Conservation (phyloP, 768 basidiomycete genomes). For the Psilocybe cubensis region DNA sequence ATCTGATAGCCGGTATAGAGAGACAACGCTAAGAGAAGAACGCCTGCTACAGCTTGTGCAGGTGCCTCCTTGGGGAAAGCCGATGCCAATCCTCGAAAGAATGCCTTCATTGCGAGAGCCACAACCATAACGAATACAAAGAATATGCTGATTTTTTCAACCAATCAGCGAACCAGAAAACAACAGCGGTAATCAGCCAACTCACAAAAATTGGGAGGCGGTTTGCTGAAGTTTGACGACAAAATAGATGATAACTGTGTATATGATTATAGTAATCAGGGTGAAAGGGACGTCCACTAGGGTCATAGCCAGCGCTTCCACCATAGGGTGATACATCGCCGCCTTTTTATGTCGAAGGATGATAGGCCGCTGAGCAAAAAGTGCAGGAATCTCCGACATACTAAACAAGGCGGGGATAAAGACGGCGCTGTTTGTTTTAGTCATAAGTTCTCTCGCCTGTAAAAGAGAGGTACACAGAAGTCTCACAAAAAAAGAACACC, state of each 20-base stretch:
- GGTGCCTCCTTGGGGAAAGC: slow-evolving; percentile 60
- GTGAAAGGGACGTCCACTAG: slow-evolving; percentile 66
- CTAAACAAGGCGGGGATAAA: slow-evolving; percentile 62
- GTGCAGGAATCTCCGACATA: slow-evolving; percentile 69
- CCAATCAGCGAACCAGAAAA: slow-evolving; percentile 1
- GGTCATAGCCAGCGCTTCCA: slow-evolving; percentile 53
- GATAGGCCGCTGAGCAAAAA: slow-evolving; percentile 66
- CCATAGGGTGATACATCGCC: slow-evolving; percentile 55
- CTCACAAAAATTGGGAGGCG: slow-evolving; percentile 70
- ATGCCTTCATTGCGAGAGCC: slow-evolving; percentile 70
- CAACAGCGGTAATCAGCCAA: slow-evolving; percentile 12
- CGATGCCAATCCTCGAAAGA: slow-evolving; percentile 73
- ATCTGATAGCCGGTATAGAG: slow-evolving; percentile 44
- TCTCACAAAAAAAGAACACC: slow-evolving; percentile 74
- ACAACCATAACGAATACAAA: slow-evolving; percentile 61
- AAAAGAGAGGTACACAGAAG: not conserved
- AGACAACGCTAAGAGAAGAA: slow-evolving; percentile 34
- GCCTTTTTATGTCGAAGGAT: slow-evolving; percentile 58
- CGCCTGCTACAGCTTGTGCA: slow-evolving; percentile 62
- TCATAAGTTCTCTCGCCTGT: slow-evolving; percentile 9
- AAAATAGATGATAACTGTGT: slow-evolving; percentile 61
- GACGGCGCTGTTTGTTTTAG: slow-evolving; percentile 43
- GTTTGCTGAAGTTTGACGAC: slow-evolving; percentile 57
- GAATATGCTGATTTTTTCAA: slow-evolving; percentile 46
- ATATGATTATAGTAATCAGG: slow-evolving; percentile 45